Conservation (phyloP, 306 rosid genomes). For the Ziziphus jujuba region DNA sequence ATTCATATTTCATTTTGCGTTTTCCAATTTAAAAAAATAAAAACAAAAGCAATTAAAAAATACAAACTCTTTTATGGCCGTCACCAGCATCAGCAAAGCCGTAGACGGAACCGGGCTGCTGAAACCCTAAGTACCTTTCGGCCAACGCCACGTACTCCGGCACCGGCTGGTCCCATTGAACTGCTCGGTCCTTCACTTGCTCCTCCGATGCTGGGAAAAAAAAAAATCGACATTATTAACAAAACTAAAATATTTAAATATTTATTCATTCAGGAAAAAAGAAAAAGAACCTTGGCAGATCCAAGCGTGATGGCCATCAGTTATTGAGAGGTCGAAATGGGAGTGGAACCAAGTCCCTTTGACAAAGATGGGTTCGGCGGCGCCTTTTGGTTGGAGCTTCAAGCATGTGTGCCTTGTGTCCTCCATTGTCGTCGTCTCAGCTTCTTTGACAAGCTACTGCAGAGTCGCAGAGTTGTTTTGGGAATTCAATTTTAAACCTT, state of each 20-base stretch:
- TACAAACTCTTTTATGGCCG: slow-evolving; percentile 57
- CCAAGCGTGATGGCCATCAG: slow-evolving; percentile 76
- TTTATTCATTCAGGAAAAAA: neutral
- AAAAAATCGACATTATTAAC: neutral
- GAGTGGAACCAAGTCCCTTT: slow-evolving; percentile 64
- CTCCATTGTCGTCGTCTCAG: slow-evolving; percentile 35
- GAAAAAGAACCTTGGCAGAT: slow-evolving; percentile 52
- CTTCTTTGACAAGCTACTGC: slow-evolving; percentile 8
- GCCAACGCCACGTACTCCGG: slow-evolving; percentile 58
- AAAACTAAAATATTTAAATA: neutral
- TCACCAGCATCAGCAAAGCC: slow-evolving; percentile 71
- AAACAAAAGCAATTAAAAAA: neutral
- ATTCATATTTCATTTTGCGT: neutral
- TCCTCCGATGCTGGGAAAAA: slow-evolving; percentile 53
- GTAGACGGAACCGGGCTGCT: slow-evolving; percentile 62
- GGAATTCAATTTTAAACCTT: too few relatives aligned
- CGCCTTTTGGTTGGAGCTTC: slow-evolving; percentile 42
- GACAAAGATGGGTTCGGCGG: slow-evolving; percentile 52
- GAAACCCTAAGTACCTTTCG: slow-evolving; percentile 75
- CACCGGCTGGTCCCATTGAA: slow-evolving; percentile 87
- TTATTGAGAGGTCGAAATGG: slow-evolving; percentile 65
- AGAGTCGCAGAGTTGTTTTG: neutral
- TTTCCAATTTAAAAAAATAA: neutral
- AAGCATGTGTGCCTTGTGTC: slow-evolving; percentile 58
- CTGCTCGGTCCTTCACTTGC: slow-evolving; percentile 68